These are phyloP conservation scores for Clavispora phyllophila DNA, from an alignment of 805 yeast genomes.

Conservation along the genomic window DNA sequence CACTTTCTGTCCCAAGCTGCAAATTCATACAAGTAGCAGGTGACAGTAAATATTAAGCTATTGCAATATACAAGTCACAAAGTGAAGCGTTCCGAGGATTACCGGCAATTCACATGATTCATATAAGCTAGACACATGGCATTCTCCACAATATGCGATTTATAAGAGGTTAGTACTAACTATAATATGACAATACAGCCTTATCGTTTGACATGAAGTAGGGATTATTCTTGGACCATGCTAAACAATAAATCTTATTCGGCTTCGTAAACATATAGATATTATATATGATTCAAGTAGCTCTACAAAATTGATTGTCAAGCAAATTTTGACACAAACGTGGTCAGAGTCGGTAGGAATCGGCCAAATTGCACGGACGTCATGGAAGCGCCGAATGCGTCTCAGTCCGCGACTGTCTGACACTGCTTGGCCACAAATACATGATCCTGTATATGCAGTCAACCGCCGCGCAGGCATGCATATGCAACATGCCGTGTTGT, in stretches of 20 bases:
- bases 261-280: too few relatives aligned
- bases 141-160: neutral
- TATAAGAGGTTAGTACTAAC: neutral
- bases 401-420: neutral
- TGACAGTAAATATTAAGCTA: neutral
- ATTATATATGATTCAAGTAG: too few relatives aligned
- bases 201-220: neutral
- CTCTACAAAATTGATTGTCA: too few relatives aligned
- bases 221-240: neutral
- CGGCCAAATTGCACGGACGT: neutral
- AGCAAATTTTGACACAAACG: too few relatives aligned
- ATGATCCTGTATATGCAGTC: neutral
- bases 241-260: too few relatives aligned
- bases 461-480: neutral
- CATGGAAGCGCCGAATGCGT: neutral
- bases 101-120: neutral
- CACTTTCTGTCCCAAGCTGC: too few relatives aligned
- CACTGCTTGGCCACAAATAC: neutral
- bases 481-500: slow-evolving; percentile 1
- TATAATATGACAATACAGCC: neutral
- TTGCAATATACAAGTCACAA: neutral
- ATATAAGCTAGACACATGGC: neutral
- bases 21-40: too few relatives aligned
- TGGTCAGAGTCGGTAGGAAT: neutral
- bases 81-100: neutral